Evolutionary conservation across 768 basidiomycete genomes (phyloP), one percentile per base, ranked within the genome.

Genomic region (Boletus rufocinnamomeus): DNA sequence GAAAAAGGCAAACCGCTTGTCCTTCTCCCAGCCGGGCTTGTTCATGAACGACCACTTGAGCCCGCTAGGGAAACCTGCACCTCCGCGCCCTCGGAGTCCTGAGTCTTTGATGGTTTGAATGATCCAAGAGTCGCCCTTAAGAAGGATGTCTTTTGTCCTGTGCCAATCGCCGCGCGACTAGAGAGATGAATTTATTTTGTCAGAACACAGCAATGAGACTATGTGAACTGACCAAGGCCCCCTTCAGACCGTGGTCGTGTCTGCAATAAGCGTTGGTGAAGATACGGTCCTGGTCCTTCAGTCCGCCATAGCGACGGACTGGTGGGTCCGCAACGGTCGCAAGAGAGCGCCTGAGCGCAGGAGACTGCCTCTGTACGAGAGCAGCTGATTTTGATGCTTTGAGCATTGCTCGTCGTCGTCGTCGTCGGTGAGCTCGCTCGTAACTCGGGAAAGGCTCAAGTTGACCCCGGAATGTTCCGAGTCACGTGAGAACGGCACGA

Each of bases 11-110:
- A 77, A 91, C 88, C 93, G 80, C 64, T 85, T 86, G 69, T 98
- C 96, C 71, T 91, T 89, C 79, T 98, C 86, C 96, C 96, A 98
- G 28, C 88, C 87, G n/a, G 95, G 95, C 76, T 98, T 99, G 82
- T 99, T 98, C 96, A 98, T 96, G 73, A 94, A 95, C 68, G 88
- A 91, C 95, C 95, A 98, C 72, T 98, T 98, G 66, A 98, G 80
- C 25, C 96, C 96, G 63, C 88, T 91, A 0, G 96, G 96, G 72
- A 99, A 99, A 30, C 96, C 96, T 43, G 96, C 96, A 52, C 96
- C 96, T 52, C 96, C 96, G 55, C 96, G 88, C 14, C 96, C 96
- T 69, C 96, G 86, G 37, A 98, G 82, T 47, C 96, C 96, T 23
- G 94, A 97, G 68, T 93, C 93, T 74, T 99, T 98, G 69, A 98